Base-by-base conservation (phyloP, 2,329 filamentous ascomycete genomes). In the Knufia petricola region DNA sequence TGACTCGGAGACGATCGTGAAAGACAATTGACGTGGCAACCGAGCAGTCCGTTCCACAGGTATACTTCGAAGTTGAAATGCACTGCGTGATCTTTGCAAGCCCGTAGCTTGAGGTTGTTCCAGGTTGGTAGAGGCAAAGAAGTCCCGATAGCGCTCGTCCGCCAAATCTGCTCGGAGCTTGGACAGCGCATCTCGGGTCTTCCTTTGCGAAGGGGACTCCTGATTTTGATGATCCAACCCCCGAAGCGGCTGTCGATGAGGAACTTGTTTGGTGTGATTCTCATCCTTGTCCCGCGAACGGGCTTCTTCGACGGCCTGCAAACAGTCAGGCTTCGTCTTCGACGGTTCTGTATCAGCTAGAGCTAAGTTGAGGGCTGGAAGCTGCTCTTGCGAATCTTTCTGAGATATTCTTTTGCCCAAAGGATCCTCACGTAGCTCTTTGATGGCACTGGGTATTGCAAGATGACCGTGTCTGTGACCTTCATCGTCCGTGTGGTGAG, bases 1-100 rank as follows among this genome's bases (percentile, higher is more conserved):
- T 1, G 68, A 64, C 50, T 71, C 68, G 55, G 72, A 68, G 19
- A 72, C 66, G n/a, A 63, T 63, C 53, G 69, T 72, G 52, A 72
- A 73, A 1, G 70, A 73, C 43, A 72, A 53, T 52, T 67, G 69
- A 9, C 45, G 8, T 7, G 45, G 45, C 21, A 48, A 15, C 12
- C 20, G 19, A 7, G 24, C 24, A n/a, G 17, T 19, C 31, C 24
- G 34, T 8, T 6, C n/a, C 17, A 40, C 34, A 17, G 7, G 6
- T 2, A 34, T 17, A 24, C 30, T 26, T 17, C 45, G 45, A 10
- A 57, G 26, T 32, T 52, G 50, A 19, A 58, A 19, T 7, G 54
- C 48, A 45, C 55, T 58, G 28, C 50, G 47, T n/a, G 58, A 56
- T 8, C 55, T 50, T 17, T 54, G 55, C 12, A 59, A 51, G 9